These are phyloP conservation scores for Puccinia horiana DNA, from an alignment of 1,284 basidiomycete genomes.

Conservation along the genomic window DNA sequence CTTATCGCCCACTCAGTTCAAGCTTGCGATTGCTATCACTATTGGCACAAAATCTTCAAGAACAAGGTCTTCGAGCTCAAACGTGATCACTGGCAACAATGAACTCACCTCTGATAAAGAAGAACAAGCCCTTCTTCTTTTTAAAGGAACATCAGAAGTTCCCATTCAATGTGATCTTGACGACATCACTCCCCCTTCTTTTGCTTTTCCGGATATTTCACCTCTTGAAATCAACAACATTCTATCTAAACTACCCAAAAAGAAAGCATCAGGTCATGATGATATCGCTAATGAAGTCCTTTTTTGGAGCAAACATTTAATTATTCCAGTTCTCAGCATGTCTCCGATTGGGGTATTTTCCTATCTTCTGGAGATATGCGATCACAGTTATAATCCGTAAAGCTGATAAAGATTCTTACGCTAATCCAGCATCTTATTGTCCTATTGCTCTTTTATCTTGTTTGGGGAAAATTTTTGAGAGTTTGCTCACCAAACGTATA, in stretches of 20 bases:
- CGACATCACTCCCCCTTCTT: neutral
- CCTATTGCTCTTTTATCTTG: conserved; percentile 27
- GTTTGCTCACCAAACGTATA: conserved; percentile 11
- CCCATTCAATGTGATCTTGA: neutral
- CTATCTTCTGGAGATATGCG: conserved; percentile 10
- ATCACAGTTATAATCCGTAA: conserved; percentile 20
- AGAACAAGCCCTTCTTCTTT: neutral
- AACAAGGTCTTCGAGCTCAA: neutral
- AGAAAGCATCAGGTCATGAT: neutral
- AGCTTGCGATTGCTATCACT: neutral
- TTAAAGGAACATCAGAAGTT: neutral
- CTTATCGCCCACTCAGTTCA: neutral
- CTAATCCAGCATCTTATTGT: conserved; percentile 14
- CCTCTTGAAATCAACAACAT: neutral
- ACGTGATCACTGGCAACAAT: neutral
- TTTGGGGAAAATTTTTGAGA: conserved; percentile 32
- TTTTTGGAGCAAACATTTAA: neutral
- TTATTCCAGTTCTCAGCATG: conserved; percentile 3
- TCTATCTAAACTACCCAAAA: neutral
- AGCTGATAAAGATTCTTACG: conserved; percentile 8
- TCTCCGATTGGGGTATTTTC: conserved; percentile 11
- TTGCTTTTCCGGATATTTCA: neutral
- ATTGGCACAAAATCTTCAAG: neutral
- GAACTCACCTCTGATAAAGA: too few species aligned
- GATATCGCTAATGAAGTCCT: neutral